Conservation (phyloP, 805 yeast species). For the Citeromyces nyonsensis region DNA sequence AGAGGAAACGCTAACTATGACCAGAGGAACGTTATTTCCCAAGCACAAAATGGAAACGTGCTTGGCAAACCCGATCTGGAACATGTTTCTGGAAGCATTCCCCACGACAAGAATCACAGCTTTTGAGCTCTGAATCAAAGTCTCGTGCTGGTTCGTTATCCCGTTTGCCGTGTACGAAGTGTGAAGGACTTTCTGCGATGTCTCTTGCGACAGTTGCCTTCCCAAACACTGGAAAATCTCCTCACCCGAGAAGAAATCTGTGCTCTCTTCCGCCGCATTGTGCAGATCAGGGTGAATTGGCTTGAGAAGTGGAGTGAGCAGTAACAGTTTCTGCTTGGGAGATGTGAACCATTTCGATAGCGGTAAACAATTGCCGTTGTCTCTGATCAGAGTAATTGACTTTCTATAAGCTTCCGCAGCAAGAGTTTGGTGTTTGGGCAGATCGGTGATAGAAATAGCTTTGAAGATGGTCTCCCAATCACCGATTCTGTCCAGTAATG, state of each 20-base stretch:
- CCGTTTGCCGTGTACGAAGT: conserved; percentile 45
- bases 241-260: conserved; percentile 19
- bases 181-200: conserved; percentile 32
- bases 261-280: conserved; percentile 4
- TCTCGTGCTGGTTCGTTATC: conserved; percentile 37
- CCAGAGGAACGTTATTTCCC: conserved; percentile 29
- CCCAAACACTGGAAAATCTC: conserved; percentile 40
- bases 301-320: conserved; percentile 18
- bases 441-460: conserved; percentile 17
- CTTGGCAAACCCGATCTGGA: conserved; percentile 45
- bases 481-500: conserved; percentile 22
- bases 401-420: conserved; percentile 29
- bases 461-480: conserved; percentile 20
- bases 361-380: conserved; percentile 33
- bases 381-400: conserved; percentile 38
- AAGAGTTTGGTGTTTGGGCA: conserved; percentile 21
- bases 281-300: conserved; percentile 13
- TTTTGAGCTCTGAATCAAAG: conserved; percentile 31
- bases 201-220: conserved; percentile 16
- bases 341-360: conserved; percentile 21
- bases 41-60: conserved; percentile 40
- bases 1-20: conserved; percentile 43
- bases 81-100: conserved; percentile 43
- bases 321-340: conserved; percentile 9
- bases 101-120: conserved; percentile 38